Evolutionary conservation across 1,284 basidiomycete genomes (phyloP).

Genomic region (Rhizoctonia solani): DNA sequence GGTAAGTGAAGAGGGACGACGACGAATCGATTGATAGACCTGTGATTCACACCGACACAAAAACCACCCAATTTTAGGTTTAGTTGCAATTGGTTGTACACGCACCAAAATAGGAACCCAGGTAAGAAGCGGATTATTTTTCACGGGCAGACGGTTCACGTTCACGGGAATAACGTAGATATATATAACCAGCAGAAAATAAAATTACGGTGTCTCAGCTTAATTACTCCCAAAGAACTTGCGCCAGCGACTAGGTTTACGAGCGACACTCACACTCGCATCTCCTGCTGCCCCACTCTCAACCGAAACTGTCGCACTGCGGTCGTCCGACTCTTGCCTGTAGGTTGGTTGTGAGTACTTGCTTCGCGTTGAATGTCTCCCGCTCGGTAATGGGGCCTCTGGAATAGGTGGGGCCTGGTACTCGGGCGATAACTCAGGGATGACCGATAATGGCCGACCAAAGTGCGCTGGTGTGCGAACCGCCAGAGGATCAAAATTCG

Average conservation of each 20-base stretch:
- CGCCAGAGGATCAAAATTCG: slow-evolving; percentile 3
- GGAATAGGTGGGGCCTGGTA: background rate
- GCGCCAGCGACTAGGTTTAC: slow-evolving; percentile 32
- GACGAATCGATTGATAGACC: background rate
- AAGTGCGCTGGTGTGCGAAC: slow-evolving; percentile 26
- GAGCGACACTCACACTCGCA: slow-evolving; percentile 33
- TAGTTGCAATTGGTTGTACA: background rate
- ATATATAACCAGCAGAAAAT: slow-evolving; percentile 17
- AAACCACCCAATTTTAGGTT: background rate
- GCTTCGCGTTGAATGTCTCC: background rate
- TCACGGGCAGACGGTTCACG: background rate
- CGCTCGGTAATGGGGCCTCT: background rate
- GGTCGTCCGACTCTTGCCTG: slow-evolving; percentile 27
- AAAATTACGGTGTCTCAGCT: slow-evolving; percentile 32
- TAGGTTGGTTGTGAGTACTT: background rate
- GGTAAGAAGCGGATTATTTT: background rate
- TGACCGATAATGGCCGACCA: slow-evolving; percentile 15
- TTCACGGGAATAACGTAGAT: background rate
- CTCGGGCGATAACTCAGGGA: slow-evolving; percentile 4
- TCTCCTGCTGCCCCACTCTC: slow-evolving; percentile 6
- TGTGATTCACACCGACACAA: background rate
- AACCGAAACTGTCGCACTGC: slow-evolving; percentile 4
- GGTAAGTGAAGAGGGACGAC: background rate
- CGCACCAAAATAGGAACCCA: no score
- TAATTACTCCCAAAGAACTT: slow-evolving; percentile 29